Evolutionary conservation across 2,329 filamentous ascomycete species (phyloP).

Genomic region (Diaporthe helianthi): DNA sequence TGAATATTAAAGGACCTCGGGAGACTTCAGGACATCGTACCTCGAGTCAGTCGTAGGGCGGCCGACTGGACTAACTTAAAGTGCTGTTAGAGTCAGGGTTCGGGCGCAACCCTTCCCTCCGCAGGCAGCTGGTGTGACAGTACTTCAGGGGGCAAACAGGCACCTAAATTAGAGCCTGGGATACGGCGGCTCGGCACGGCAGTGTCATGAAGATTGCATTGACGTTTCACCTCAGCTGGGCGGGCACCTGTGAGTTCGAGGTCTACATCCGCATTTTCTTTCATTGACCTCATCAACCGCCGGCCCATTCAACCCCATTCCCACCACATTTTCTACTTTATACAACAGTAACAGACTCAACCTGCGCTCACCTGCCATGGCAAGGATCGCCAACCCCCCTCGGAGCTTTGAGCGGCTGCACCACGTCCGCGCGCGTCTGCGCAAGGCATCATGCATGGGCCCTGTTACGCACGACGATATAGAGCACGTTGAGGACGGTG

Average conservation of each 20-base stretch:
- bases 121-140: background rate
- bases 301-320: background rate
- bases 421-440: conserved; percentile 29
- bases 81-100: background rate
- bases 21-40: background rate
- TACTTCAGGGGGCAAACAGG: background rate
- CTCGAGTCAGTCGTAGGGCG: too few relatives aligned
- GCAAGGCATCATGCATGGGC: conserved; percentile 31
- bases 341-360: background rate
- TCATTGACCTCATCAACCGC: background rate
- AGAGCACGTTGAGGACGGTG: background rate
- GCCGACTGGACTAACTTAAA: too few relatives aligned
- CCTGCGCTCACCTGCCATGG: background rate
- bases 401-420: conserved; percentile 24
- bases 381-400: conserved; percentile 1
- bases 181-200: background rate
- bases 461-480: background rate
- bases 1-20: too few relatives aligned
- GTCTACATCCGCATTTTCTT: background rate
- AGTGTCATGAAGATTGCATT: background rate
- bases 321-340: background rate
- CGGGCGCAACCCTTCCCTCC: background rate
- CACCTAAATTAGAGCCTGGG: conserved; percentile 21
- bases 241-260: too few relatives aligned
- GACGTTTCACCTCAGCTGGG: conserved; percentile 24